Percentiles rank a stretch among this genome's conserved stretches.
These are phyloP conservation scores for Camelina sativa DNA, from an alignment of 345 rosid genomes.

Conservation along the genomic window DNA sequence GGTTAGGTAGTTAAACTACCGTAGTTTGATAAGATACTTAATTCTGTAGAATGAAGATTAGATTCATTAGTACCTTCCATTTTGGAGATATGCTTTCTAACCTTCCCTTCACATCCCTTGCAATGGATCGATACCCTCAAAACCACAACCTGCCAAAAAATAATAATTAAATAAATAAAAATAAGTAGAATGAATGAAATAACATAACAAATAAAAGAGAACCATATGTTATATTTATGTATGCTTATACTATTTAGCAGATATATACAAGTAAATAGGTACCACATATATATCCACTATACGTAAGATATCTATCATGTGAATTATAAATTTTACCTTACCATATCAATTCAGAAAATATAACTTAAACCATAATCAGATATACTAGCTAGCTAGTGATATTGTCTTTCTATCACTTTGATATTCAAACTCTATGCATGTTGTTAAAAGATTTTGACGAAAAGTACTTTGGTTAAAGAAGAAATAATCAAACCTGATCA, in stretches of 20 bases:
- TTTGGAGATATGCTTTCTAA: slow-evolving; percentile 84
- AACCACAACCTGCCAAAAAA: slow-evolving; percentile 68
- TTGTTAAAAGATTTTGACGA: not conserved
- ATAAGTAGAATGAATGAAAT: not conserved
- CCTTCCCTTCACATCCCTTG: slow-evolving; percentile 97
- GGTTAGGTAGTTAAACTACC: slow-evolving; percentile 12
- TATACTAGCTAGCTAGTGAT: not conserved
- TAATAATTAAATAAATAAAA: not conserved
- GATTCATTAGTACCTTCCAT: slow-evolving; percentile 71
- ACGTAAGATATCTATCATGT: not conserved
- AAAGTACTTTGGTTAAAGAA: slow-evolving; percentile 15
- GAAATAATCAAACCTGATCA: slow-evolving; percentile 55
- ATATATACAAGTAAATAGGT: not conserved
- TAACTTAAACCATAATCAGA: no score
- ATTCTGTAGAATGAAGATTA: not conserved
- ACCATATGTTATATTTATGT: slow-evolving; percentile 3
- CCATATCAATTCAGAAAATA: no score
- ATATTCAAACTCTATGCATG: not conserved
- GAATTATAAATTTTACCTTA: no score
- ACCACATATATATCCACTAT: not conserved
- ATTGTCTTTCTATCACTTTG: not conserved
- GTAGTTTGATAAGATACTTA: not conserved
- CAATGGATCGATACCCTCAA: slow-evolving; percentile 91
- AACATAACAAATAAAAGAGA: not conserved
- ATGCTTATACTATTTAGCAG: slow-evolving; percentile 1